Base-by-base conservation (phyloP, 768 basidiomycete species). In the Suillus spraguei region DNA sequence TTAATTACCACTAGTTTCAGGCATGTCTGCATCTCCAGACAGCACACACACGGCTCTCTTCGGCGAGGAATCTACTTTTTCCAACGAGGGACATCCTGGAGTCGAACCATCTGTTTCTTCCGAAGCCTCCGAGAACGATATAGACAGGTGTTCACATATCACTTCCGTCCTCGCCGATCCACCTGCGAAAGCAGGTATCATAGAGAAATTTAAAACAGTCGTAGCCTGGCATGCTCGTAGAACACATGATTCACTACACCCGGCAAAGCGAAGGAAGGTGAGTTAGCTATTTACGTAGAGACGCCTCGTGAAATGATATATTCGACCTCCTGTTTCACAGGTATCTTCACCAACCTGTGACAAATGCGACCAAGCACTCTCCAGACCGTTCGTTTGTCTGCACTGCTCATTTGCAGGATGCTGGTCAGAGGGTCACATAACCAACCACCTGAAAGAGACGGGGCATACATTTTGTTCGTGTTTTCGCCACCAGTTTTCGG, bases 361-460 rank as follows among this genome's bases (percentile, higher is more conserved):
- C 10, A 81, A 79, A 14, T 94, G 92, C 69, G 74, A 77, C 10
- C 59, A 80, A 2, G 69, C 85, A 2, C 77, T 92, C 35, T 78
- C 85, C 1, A 80, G 91, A 28, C 90, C 92, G 0, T 87, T 89
- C 69, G 86, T 83, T 4, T 94, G 92, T 67, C 77, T 94, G 8
- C 82, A 87, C n/a, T 94, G 92, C 68, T 69, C 84, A 4, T 89
- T 80, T 70, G 79, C 82, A 11, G 91, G 88, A 8, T 93, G 92
- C 66, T 94, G 91, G 91, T 65, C 72, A 14, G 79, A 78, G 49
- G 79, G 79, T 4, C 92, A 94, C 70, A 77, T 85, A 33, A 68
- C 78, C 1, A 74, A 70, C 5, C 93, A 95, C 72, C 77, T 92
- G 36, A 79, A 76, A 64, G 80, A 83, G 22, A 71, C 79, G 1